Conservation (phyloP, 2,329 filamentous ascomycete species). For the Aureobasidium sp. region DNA sequence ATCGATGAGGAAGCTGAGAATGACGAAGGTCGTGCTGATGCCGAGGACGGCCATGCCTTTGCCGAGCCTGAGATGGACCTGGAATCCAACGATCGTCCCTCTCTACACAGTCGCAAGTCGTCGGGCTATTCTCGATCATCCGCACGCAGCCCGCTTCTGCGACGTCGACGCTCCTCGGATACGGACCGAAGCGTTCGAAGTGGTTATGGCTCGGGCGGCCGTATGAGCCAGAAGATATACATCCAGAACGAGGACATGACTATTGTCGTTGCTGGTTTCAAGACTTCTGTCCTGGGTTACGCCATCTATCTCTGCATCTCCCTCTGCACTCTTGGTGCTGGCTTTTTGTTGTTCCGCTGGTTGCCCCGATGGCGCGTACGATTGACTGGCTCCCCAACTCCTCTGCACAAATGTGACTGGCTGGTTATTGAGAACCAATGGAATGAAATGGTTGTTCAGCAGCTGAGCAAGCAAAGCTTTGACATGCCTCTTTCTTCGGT, state of each 20-base stretch:
- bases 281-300: slow-evolving; percentile 65
- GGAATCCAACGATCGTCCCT: slow-evolving; percentile 29
- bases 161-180: slow-evolving; percentile 62
- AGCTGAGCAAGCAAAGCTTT: slow-evolving; percentile 55
- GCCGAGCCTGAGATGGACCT: slow-evolving; percentile 39
- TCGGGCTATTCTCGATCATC: slow-evolving; percentile 45
- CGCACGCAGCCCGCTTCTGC: slow-evolving; percentile 55
- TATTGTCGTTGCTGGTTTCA: slow-evolving; percentile 87
- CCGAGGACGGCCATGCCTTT: slow-evolving; percentile 35
- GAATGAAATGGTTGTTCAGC: slow-evolving; percentile 79
- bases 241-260: slow-evolving; percentile 90
- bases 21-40: slow-evolving; percentile 31
- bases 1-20: slow-evolving; percentile 39
- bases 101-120: slow-evolving; percentile 52
- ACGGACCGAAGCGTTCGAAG: slow-evolving; percentile 63
- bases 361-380: slow-evolving; percentile 78
- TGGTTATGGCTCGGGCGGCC: slow-evolving; percentile 51
- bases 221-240: slow-evolving; percentile 82
- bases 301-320: slow-evolving; percentile 65
- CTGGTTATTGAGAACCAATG: slow-evolving; percentile 96
- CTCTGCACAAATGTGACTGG: slow-evolving; percentile 75
- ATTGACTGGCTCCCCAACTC: slow-evolving; percentile 61
- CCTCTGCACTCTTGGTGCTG: slow-evolving; percentile 64
- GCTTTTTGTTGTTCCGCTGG: slow-evolving; percentile 83
- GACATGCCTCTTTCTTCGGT: slow-evolving; percentile 58